phyloP scores from a whole-genome alignment of 31 red algal genomes.

The Asparagopsis taxiformis region DNA sequence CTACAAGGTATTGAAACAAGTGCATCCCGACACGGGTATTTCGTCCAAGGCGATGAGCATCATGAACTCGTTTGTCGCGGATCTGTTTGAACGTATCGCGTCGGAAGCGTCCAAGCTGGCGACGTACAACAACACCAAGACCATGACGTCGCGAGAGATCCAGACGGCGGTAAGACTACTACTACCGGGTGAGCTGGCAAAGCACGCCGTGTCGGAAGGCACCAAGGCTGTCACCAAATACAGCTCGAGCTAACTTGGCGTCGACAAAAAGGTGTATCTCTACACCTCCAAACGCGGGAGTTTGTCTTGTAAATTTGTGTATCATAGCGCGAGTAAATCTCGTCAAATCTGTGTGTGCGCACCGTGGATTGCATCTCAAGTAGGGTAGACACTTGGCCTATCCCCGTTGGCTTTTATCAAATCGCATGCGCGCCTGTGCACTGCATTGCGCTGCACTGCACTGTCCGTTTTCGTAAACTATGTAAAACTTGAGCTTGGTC shows the following conservation, averaged over 20 bases:
- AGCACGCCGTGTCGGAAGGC: slow-evolving; percentile 99
- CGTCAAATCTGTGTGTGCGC: background rate
- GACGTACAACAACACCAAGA: slow-evolving; percentile 96
- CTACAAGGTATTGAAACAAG: slow-evolving; percentile 99
- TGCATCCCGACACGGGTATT: slow-evolving; percentile 99
- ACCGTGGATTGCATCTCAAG: background rate
- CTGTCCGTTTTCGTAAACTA: too few species aligned
- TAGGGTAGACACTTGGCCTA: too few species aligned
- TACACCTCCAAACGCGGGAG: slow-evolving; percentile 49
- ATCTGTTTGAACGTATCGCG: slow-evolving; percentile 97
- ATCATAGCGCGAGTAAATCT: background rate
- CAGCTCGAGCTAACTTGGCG: slow-evolving; percentile 68
- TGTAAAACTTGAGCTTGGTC: too few species aligned
- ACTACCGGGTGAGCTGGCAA: slow-evolving; percentile 98
- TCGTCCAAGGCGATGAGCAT: slow-evolving; percentile 99
- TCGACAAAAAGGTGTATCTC: slow-evolving; percentile 59
- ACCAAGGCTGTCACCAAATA: slow-evolving; percentile 99
- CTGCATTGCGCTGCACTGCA: too few species aligned
- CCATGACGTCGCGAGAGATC: slow-evolving; percentile 96
- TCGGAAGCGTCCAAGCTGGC: slow-evolving; percentile 92
- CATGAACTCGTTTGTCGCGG: slow-evolving; percentile 99
- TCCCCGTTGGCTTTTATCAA: too few species aligned
- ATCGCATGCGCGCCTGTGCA: too few species aligned
- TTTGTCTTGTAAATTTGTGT: slow-evolving; percentile 9
- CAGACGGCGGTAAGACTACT: slow-evolving; percentile 98